Evolutionary conservation across 208 protist species (phyloP).

Genomic region (Sergeia podlipaevii): DNA sequence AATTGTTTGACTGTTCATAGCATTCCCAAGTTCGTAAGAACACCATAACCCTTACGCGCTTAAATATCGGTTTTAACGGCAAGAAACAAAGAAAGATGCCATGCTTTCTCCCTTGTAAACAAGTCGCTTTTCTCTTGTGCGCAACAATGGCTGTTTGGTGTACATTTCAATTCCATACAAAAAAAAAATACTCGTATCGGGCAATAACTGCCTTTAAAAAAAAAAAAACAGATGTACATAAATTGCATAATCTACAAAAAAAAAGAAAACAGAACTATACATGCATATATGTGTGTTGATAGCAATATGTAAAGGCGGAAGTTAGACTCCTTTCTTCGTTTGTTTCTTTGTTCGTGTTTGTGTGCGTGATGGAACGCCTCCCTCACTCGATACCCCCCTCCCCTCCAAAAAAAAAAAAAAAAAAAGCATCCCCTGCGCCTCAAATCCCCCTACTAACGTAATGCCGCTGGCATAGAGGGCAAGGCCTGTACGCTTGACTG

Average conservation of each 20-base stretch:
- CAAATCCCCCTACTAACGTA: too few species aligned
- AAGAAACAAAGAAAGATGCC: too few species aligned
- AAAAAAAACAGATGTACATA: constrained; percentile 21
- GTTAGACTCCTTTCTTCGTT: constrained; percentile 2
- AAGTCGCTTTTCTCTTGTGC: too few species aligned
- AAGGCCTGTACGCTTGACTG: background rate
- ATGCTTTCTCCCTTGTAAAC: too few species aligned
- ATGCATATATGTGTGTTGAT: background rate
- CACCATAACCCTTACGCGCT: too few species aligned
- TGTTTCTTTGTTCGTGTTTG: too few species aligned
- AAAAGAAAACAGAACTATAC: constrained; percentile 4
- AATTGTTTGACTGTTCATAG: background rate
- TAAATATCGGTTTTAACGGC: too few species aligned
- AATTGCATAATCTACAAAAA: background rate
- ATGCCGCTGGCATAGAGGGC: too few species aligned
- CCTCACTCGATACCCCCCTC: background rate
- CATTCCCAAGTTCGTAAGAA: background rate
- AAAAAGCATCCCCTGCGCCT: background rate
- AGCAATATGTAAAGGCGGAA: background rate
- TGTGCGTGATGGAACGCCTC: background rate
- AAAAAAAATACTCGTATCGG: too few species aligned
- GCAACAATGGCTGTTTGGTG: too few species aligned
- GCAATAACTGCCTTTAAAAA: too few species aligned
- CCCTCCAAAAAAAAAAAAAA: background rate
- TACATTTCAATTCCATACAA: too few species aligned